These are phyloP conservation scores for Calocybe cyanea DNA, from an alignment of 768 basidiomycete species.

Conservation along the genomic window DNA sequence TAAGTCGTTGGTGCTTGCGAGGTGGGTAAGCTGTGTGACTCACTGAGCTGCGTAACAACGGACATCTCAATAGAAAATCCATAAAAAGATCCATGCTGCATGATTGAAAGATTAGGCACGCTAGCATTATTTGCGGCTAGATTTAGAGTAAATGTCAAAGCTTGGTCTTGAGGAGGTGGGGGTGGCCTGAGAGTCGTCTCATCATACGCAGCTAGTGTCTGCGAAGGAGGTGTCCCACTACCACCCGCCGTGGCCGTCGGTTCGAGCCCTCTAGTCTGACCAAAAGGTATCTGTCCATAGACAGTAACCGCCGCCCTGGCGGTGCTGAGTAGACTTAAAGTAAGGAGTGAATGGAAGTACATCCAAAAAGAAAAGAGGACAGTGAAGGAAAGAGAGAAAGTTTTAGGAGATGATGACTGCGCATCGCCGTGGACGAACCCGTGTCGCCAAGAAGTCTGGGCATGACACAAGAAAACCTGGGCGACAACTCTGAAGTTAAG, in stretches of 20 bases:
- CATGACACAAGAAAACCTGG: no score
- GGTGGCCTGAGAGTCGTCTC: slow-evolving; percentile 47
- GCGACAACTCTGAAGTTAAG: no score
- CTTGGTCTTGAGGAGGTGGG: slow-evolving; percentile 39
- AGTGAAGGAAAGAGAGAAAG: not conserved
- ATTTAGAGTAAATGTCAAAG: slow-evolving; percentile 41
- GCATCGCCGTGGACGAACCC: no score
- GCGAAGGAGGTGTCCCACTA: slow-evolving; percentile 24
- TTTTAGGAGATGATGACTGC: not conserved
- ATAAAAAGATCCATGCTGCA: slow-evolving; percentile 52
- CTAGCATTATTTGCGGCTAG: slow-evolving; percentile 31
- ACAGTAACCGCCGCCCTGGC: slow-evolving; percentile 24
- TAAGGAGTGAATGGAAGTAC: slow-evolving; percentile 9
- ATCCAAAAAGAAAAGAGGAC: slow-evolving; percentile 3
- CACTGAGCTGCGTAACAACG: slow-evolving; percentile 61
- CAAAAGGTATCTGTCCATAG: slow-evolving; percentile 28
- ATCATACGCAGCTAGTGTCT: slow-evolving; percentile 47
- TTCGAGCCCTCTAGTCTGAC: slow-evolving; percentile 12
- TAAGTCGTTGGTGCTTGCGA: not conserved
- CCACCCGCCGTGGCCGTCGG: slow-evolving; percentile 15
- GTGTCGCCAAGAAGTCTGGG: no score
- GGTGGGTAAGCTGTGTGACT: slow-evolving; percentile 25
- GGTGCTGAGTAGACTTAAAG: slow-evolving; percentile 7
- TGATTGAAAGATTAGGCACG: slow-evolving; percentile 33
- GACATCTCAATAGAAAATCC: slow-evolving; percentile 80